A percentile compares a stretch with the other conserved stretches of the same genome.
phyloP scores from a whole-genome alignment of 768 basidiomycete species.

The Rhodotorula sphaerocarpa region DNA sequence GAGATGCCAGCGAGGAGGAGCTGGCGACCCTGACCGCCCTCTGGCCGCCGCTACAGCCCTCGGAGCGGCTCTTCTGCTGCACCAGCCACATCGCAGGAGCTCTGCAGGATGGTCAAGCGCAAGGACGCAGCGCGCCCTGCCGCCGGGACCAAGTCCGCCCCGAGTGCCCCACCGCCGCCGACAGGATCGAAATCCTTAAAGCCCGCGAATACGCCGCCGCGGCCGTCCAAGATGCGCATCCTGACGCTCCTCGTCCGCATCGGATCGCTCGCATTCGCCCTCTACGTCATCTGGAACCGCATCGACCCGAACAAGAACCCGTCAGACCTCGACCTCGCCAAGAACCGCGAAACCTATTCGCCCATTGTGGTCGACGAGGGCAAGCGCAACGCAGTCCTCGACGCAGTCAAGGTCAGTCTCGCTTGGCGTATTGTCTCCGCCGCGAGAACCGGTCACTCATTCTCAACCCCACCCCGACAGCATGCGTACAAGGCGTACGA shows the following conservation, averaged over 20 bases:
- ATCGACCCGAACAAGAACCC: neutral
- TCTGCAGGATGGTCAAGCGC: neutral
- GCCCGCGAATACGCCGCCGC: too few species aligned
- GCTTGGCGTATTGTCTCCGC: neutral
- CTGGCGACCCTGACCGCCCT: too few species aligned
- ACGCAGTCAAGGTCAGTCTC: conserved; percentile 62
- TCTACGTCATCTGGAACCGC: conserved; percentile 6
- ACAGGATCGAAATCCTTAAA: too few species aligned
- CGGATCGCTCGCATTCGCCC: neutral
- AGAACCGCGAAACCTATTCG: too few species aligned
- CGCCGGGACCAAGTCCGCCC: neutral
- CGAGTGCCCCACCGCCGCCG: neutral
- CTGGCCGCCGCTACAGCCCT: too few species aligned
- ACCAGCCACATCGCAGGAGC: too few species aligned
- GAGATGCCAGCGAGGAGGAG: too few species aligned
- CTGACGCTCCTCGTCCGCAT: neutral
- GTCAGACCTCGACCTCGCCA: neutral
- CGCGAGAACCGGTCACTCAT: too few species aligned
- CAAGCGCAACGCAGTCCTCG: conserved; percentile 63
- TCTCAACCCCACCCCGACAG: conserved; percentile 45
- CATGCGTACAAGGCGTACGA: conserved; percentile 83
- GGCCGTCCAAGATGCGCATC: neutral
- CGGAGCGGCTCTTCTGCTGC: too few species aligned
- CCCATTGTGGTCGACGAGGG: conserved; percentile 26
- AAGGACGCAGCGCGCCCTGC: too few species aligned